Percentiles rank a stretch among this genome's conserved stretches.
Evolutionary conservation across 345 rosid species (phyloP).

Genomic region (Pelargonium nanum): DNA sequence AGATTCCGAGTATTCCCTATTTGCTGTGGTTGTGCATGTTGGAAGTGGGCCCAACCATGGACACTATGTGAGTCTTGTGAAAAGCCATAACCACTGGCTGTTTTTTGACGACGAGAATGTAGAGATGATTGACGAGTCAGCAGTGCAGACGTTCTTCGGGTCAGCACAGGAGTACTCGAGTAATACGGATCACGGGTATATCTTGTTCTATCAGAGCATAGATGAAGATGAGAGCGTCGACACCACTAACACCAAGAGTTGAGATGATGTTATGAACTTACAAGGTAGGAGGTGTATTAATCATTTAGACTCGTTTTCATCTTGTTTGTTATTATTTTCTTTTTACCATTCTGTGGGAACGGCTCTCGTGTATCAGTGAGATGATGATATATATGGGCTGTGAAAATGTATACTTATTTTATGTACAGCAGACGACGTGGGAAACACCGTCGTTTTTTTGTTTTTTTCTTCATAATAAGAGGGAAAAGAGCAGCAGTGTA

Average conservation of each 20-base stretch:
- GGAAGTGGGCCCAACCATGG: constrained; percentile 99
- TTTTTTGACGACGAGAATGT: constrained; percentile 95
- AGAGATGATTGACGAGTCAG: constrained; percentile 99
- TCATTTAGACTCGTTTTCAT: constrained; percentile 23
- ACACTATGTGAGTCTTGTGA: constrained; percentile 94
- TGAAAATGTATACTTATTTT: constrained; percentile 39
- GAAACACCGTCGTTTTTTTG: constrained; percentile 21
- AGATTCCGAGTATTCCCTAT: constrained; percentile 83
- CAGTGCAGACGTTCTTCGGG: constrained; percentile 94
- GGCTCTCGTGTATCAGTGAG: constrained; percentile 22
- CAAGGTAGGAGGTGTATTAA: constrained; percentile 34
- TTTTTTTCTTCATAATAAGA: neutral
- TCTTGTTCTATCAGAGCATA: constrained; percentile 96
- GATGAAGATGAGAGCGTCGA: constrained; percentile 80
- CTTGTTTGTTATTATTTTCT: constrained; percentile 8
- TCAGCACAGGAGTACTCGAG: constrained; percentile 93
- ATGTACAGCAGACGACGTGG: constrained; percentile 56
- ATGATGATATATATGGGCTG: constrained; percentile 24
- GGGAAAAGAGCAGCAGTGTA: neutral
- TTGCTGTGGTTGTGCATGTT: constrained; percentile 95
- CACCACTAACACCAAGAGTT: constrained; percentile 36
- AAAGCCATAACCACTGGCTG: constrained; percentile 97
- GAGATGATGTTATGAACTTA: constrained; percentile 22
- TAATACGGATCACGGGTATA: constrained; percentile 96
- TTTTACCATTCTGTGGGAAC: constrained; percentile 22